Conservation (phyloP, 768 basidiomycete species). For the Termitomyces heimii region DNA sequence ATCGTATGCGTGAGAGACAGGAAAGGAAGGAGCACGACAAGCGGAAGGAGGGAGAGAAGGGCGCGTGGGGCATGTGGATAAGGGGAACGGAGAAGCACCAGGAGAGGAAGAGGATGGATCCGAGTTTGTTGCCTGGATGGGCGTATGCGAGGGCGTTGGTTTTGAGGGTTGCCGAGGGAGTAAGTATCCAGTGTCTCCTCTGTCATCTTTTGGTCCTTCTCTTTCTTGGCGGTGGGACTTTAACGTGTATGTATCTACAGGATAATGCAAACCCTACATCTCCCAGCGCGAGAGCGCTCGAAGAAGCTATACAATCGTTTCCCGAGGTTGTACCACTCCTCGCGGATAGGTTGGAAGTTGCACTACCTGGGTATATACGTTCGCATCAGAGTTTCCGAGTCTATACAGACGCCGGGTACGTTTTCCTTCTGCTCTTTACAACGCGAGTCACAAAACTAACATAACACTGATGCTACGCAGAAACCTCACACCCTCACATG, state of each 20-base stretch:
- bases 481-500: constrained; percentile 32
- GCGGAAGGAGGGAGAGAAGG: background rate
- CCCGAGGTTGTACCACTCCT: constrained; percentile 79
- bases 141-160: constrained; percentile 67
- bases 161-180: constrained; percentile 47
- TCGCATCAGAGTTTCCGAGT: constrained; percentile 63
- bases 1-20: background rate
- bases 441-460: background rate
- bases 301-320: constrained; percentile 69
- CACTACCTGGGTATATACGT: constrained; percentile 52
- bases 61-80: constrained; percentile 12
- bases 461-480: constrained; percentile 15
- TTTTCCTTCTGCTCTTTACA: background rate
- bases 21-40: background rate
- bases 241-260: constrained; percentile 21
- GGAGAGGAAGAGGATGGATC: constrained; percentile 32
- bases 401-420: constrained; percentile 56
- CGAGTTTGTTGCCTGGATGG: constrained; percentile 73
- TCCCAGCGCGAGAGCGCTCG: constrained; percentile 58
- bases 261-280: constrained; percentile 28
- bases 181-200: constrained; percentile 2
- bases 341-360: constrained; percentile 79
- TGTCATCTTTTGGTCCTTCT: background rate
- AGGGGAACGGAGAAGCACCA: background rate
- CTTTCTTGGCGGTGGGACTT: background rate